Percentiles rank a stretch among this genome's conserved stretches.
phyloP scores from a whole-genome alignment of 2,329 filamentous ascomycete genomes.

The Xylariales sp. region DNA sequence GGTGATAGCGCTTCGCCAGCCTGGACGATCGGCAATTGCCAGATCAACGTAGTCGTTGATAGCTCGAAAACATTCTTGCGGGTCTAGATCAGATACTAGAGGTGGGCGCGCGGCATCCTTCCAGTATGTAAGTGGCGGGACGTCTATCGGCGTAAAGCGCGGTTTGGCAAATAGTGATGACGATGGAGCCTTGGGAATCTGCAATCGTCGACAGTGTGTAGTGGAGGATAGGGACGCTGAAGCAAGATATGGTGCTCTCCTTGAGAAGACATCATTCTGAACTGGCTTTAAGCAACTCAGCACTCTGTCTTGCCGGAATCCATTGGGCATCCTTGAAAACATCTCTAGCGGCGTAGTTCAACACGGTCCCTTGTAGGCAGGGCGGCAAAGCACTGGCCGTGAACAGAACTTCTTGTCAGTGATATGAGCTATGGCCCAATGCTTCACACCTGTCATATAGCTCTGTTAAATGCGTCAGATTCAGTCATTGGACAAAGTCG shows the following conservation, averaged over 20 bases:
- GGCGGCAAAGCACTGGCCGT: too few species aligned
- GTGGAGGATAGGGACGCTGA: not conserved
- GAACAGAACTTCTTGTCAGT: too few species aligned
- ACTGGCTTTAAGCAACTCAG: not conserved
- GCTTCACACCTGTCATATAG: too few species aligned
- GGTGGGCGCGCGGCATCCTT: not conserved
- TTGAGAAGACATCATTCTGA: not conserved
- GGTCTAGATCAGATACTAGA: not conserved
- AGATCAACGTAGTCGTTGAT: slow-evolving; percentile 3
- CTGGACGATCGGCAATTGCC: not conserved
- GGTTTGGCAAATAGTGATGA: slow-evolving; percentile 7
- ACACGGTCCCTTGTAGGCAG: too few species aligned
- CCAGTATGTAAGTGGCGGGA: slow-evolving; percentile 26
- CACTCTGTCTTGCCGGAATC: not conserved
- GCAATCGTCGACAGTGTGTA: not conserved
- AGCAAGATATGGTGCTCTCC: not conserved
- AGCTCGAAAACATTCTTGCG: not conserved
- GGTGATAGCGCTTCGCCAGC: slow-evolving; percentile 1
- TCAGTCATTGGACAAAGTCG: too few species aligned
- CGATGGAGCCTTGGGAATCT: not conserved
- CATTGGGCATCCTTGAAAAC: not conserved
- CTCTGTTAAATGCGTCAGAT: too few species aligned
- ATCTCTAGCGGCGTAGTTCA: too few species aligned
- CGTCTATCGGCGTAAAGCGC: slow-evolving; percentile 22
- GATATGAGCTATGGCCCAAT: too few species aligned